These are phyloP conservation scores for Neurospora crassa DNA, from an alignment of 2,329 filamentous ascomycete genomes.

Conservation along the genomic window DNA sequence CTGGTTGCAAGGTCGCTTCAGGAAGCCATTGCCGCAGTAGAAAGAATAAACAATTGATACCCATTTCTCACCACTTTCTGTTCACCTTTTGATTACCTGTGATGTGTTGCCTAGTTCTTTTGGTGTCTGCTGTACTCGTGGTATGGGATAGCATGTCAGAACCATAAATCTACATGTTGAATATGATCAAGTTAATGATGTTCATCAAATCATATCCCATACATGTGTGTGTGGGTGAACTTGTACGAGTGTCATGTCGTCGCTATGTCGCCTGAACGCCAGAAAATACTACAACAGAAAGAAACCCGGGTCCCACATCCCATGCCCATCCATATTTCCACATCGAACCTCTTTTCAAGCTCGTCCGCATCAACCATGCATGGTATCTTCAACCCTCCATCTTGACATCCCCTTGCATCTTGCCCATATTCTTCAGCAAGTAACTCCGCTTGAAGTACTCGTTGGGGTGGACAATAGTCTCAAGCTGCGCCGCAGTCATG, in stretches of 20 bases:
- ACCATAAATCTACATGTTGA: not conserved
- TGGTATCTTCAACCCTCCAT: slow-evolving; percentile 16
- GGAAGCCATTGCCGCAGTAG: slow-evolving; percentile 35
- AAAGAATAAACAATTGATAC: slow-evolving; percentile 22
- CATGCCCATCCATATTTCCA: not conserved
- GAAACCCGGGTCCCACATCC: not conserved
- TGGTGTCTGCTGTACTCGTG: not conserved
- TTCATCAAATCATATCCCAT: not conserved
- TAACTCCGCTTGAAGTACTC: slow-evolving; percentile 97
- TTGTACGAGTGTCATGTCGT: not conserved
- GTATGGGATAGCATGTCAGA: not conserved
- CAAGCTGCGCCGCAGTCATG: slow-evolving; percentile 66
- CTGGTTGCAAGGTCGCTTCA: slow-evolving; percentile 83
- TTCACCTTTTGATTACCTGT: too few relatives aligned
- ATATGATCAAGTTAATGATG: too few relatives aligned
- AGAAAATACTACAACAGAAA: too few relatives aligned
- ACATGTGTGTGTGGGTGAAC: not conserved
- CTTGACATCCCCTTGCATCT: slow-evolving; percentile 37
- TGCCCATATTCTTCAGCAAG: slow-evolving; percentile 69
- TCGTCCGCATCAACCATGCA: not conserved
- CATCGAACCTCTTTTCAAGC: not conserved
- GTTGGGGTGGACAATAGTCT: slow-evolving; percentile 95
- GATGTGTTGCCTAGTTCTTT: not conserved
- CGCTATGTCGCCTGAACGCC: not conserved
- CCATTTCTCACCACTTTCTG: not conserved